A percentile compares a stretch with the other conserved stretches of the same genome.
Evolutionary conservation across 257 asterid species (phyloP).

Genomic region (Solanum boliviense): DNA sequence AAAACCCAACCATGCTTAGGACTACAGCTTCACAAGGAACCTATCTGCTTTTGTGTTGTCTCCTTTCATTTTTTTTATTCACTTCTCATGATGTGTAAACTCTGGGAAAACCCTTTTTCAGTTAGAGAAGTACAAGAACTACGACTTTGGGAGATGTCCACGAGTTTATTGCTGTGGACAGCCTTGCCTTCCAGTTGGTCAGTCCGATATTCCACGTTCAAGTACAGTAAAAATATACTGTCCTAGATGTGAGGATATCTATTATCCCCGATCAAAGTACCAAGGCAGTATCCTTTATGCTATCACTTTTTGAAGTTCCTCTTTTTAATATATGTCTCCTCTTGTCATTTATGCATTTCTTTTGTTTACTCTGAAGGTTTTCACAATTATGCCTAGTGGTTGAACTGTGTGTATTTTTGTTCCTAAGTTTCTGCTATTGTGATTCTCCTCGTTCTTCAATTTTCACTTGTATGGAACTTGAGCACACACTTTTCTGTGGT

Average conservation of each 20-base stretch:
- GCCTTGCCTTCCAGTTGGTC: slow-evolving; percentile 98
- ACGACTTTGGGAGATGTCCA: slow-evolving; percentile 95
- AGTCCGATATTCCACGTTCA: slow-evolving; percentile 84
- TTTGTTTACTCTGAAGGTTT: background rate
- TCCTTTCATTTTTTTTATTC: background rate
- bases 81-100: background rate
- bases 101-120: slow-evolving; percentile 13
- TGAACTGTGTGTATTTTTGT: background rate
- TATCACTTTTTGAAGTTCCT: background rate
- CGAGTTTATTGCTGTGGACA: slow-evolving; percentile 93
- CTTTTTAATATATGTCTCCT: background rate
- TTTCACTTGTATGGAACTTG: background rate
- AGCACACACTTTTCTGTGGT: background rate
- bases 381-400: background rate
- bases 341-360: background rate
- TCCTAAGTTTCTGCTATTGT: background rate
- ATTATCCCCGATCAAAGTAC: slow-evolving; percentile 93
- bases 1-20: background rate
- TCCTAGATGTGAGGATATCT: slow-evolving; percentile 90
- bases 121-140: slow-evolving; percentile 93
- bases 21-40: background rate
- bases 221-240: slow-evolving; percentile 92
- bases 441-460: background rate
- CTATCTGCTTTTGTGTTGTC: background rate
- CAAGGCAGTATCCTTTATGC: slow-evolving; percentile 95